A percentile compares a stretch with the other conserved stretches of the same genome.
Evolutionary conservation across 768 basidiomycete species (phyloP).

Genomic region (Jaapia argillacea): DNA sequence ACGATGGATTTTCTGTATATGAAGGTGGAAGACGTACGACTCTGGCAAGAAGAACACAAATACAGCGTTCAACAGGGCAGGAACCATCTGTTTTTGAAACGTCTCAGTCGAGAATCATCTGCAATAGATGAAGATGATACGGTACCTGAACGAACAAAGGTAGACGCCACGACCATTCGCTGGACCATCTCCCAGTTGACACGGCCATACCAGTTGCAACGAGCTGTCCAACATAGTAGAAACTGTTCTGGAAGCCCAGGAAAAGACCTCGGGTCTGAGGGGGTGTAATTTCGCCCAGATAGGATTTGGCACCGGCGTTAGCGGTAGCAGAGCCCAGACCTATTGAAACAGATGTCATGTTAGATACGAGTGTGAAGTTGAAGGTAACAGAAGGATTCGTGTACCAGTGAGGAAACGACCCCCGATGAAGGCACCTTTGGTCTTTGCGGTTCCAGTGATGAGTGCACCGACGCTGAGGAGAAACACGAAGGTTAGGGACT

Average conservation of each 20-base stretch:
- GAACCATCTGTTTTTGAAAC: slow-evolving; percentile 26
- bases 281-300: slow-evolving; percentile 39
- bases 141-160: slow-evolving; percentile 39
- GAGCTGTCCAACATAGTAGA: slow-evolving; percentile 46
- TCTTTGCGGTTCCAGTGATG: slow-evolving; percentile 37
- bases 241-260: slow-evolving; percentile 42
- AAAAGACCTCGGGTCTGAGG: slow-evolving; percentile 38
- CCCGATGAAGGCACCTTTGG: slow-evolving; percentile 29
- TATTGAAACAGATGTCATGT: slow-evolving; percentile 5
- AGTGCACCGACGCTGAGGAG: slow-evolving; percentile 33
- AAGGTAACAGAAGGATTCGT: slow-evolving; percentile 5
- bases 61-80: slow-evolving; percentile 35
- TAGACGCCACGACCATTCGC: slow-evolving; percentile 36
- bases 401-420: slow-evolving; percentile 41
- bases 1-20: background rate
- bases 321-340: slow-evolving; percentile 34
- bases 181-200: slow-evolving; percentile 31
- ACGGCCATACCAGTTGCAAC: slow-evolving; percentile 47
- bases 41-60: slow-evolving; percentile 40
- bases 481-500: background rate
- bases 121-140: too few relatives aligned
- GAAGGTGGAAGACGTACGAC: slow-evolving; percentile 22
- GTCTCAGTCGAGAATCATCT: background rate
- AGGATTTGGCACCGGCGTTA: slow-evolving; percentile 39
- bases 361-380: background rate